These are phyloP conservation scores for Sphaerulina populicola DNA, from an alignment of 2,329 filamentous ascomycete species.

Conservation along the genomic window DNA sequence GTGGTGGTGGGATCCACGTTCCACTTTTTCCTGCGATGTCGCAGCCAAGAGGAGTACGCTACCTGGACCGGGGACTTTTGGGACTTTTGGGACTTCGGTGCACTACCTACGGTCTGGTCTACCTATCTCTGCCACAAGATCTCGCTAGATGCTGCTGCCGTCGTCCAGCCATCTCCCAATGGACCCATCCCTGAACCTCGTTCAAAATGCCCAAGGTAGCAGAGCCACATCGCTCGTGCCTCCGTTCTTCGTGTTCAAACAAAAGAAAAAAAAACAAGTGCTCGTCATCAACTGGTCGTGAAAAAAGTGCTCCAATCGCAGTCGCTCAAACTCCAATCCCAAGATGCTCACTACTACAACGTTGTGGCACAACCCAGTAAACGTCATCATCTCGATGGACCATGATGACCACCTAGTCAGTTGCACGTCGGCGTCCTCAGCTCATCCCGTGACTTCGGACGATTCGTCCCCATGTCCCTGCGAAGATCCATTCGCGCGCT, in stretches of 20 bases:
- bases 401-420: too few relatives aligned
- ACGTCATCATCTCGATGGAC: background rate
- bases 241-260: too few relatives aligned
- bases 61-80: too few relatives aligned
- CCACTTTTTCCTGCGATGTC: background rate
- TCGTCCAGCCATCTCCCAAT: background rate
- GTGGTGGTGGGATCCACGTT: background rate
- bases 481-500: background rate
- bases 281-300: background rate
- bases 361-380: background rate
- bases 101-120: too few relatives aligned
- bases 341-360: background rate
- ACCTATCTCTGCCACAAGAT: background rate
- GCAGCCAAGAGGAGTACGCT: background rate
- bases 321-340: background rate
- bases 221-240: background rate
- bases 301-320: background rate
- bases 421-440: background rate
- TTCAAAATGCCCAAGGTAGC: background rate
- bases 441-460: background rate
- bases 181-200: background rate
- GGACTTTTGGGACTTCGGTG: background rate
- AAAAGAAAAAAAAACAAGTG: background rate
- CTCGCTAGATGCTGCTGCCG: background rate
- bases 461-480: background rate